Evolutionary conservation across 495 filamentous ascomycete genomes (phyloP).

Genomic region (Penicillium canariense): DNA sequence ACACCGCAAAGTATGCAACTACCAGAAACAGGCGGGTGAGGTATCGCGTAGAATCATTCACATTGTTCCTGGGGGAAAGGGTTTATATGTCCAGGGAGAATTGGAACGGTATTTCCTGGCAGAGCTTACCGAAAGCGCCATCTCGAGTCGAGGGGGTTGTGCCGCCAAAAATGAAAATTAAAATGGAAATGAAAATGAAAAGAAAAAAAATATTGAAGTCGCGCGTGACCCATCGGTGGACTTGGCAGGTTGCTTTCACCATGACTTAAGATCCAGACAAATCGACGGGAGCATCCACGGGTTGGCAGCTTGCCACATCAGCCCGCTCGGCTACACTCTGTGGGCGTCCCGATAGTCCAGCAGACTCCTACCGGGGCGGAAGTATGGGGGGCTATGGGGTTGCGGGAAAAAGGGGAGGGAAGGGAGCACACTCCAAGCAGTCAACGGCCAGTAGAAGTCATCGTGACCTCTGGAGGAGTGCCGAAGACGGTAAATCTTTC

Average conservation of each 20-base stretch:
- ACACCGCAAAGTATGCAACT: not conserved
- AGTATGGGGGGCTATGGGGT: not conserved
- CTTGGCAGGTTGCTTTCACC: conserved; percentile 27
- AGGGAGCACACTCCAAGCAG: not conserved
- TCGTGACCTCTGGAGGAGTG: conserved; percentile 19
- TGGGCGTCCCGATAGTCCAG: not conserved
- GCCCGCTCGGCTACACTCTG: not conserved
- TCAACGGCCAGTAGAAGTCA: too few species aligned
- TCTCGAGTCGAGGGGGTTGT: conserved; percentile 1
- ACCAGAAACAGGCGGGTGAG: not conserved
- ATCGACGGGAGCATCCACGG: conserved; percentile 26
- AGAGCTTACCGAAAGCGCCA: conserved; percentile 21
- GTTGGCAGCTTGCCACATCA: conserved; percentile 17
- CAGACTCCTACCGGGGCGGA: not conserved
- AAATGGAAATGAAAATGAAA: conserved; percentile 9
- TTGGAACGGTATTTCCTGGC: conserved; percentile 20
- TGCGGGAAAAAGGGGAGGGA: not conserved
- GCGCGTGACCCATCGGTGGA: conserved; percentile 32
- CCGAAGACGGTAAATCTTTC: conserved; percentile 28
- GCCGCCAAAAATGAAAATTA: conserved; percentile 5
- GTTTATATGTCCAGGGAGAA: conserved; percentile 15
- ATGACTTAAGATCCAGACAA: conserved; percentile 32
- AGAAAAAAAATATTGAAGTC: conserved; percentile 17
- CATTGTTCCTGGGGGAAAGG: not conserved
- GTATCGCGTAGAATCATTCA: not conserved